Base-by-base conservation (phyloP, 2,329 filamentous ascomycete genomes). In the Fusarium sp. region DNA sequence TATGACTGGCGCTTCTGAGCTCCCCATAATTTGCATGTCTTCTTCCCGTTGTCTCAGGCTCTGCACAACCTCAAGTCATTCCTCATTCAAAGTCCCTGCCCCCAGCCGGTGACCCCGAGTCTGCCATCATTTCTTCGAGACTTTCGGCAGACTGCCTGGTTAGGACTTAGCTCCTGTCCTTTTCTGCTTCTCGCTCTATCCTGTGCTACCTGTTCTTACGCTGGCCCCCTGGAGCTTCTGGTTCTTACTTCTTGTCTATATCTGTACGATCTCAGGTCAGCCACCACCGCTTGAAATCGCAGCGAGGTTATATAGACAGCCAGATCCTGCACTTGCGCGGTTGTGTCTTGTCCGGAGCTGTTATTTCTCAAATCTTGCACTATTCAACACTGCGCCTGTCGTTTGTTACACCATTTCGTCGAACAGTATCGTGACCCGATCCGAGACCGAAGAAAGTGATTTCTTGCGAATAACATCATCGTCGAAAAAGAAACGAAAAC, bases 41-140 rank as follows among this genome's bases (percentile, higher is more conserved):
- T 67, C 70, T 73, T 71, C 70, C 72, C 71, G 71, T 72, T 78
- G 77, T 78, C 77, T 79, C 76, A 77, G 74, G 67, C 68, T 73
- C 74, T 79, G 76, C 77, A 67, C 77, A 68, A 79, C 76, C 70
- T 48, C 61, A 63, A 60, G 27, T 63, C 61, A 25, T 64, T 69
- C 67, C 61, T 66, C 61, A 66, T 65, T 67, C 66, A 66, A 66
- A 69, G 55, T 55, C 61, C 62, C 65, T 66, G 59, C 65, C 62
- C 60, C 65, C 65, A 56, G 57, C 65, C 57, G 62, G 66, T 70
- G 66, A 70, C 57, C 60, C 62, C 67, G 67, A 71, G 67, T 71
- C 59, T 65, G 19, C 56, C 53, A 62, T 67, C 59, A 52, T 69
- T 57, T 60, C 57, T 66, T 66, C 57, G 52, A 63, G 53, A 53